A percentile compares a stretch with the other conserved stretches of the same genome.
These are phyloP conservation scores for Cichorium intybus DNA, from an alignment of 140 eudicot genomes.

Conservation along the genomic window DNA sequence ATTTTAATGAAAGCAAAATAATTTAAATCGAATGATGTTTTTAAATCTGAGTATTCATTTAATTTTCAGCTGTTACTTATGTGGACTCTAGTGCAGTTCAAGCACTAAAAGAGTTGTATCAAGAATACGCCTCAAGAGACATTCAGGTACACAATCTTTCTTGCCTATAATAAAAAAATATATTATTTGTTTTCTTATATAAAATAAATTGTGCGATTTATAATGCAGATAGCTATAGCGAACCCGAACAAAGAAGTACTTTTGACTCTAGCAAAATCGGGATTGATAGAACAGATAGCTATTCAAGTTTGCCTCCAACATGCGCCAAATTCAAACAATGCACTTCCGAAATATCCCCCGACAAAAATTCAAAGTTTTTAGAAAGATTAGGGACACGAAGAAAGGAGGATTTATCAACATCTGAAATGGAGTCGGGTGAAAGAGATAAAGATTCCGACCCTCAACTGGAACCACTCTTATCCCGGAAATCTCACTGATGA, in stretches of 20 bases:
- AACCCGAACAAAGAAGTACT: constrained; percentile 82
- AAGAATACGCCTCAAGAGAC: constrained; percentile 80
- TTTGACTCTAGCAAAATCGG: constrained; percentile 62
- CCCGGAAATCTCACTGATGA: constrained; percentile 36
- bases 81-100: constrained; percentile 86
- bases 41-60: constrained; percentile 1
- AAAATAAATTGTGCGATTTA: too few relatives aligned
- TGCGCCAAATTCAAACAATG: constrained; percentile 41
- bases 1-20: constrained; percentile 62
- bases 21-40: too few relatives aligned
- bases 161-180: not conserved
- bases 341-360: constrained; percentile 31
- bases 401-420: constrained; percentile 37
- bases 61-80: constrained; percentile 69
- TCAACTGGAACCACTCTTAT: constrained; percentile 64
- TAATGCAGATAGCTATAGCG: constrained; percentile 69
- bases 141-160: constrained; percentile 61
- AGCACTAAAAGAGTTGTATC: constrained; percentile 70
- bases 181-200: too few relatives aligned
- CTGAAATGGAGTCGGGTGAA: constrained; percentile 62
- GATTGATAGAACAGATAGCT: constrained; percentile 72
- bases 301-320: constrained; percentile 85
- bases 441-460: constrained; percentile 42
- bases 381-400: constrained; percentile 45
- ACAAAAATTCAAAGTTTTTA: constrained; percentile 39